phyloP scores from a whole-genome alignment of 805 yeast species.

The Jamesozyma jinghongensis region DNA sequence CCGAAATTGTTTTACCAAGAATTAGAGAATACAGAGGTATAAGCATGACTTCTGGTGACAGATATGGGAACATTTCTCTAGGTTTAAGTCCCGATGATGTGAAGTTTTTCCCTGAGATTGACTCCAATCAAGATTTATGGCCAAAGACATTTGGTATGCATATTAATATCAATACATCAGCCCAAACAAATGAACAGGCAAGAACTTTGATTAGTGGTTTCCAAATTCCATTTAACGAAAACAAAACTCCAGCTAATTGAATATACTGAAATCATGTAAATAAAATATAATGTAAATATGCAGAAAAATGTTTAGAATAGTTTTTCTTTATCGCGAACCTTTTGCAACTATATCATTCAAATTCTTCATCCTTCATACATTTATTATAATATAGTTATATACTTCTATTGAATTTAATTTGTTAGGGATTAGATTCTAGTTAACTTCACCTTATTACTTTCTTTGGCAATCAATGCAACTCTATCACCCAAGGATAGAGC shows the following conservation, averaged over 20 bases:
- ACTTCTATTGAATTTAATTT: not conserved
- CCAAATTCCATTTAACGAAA: conserved; percentile 59
- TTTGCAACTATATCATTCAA: too few species aligned
- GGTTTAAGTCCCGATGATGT: conserved; percentile 74
- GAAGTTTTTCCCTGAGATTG: conserved; percentile 86
- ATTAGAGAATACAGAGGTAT: conserved; percentile 81
- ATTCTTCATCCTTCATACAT: not conserved
- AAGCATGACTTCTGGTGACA: conserved; percentile 69
- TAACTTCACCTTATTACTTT: conserved; percentile 34
- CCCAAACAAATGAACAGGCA: conserved; percentile 86
- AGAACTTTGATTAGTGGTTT: conserved; percentile 71
- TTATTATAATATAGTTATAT: not conserved
- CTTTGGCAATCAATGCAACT: conserved; percentile 73
- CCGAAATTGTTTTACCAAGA: conserved; percentile 90
- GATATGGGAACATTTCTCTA: conserved; percentile 74
- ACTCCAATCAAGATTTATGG: conserved; percentile 82
- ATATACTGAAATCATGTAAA: not conserved
- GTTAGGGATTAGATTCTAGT: conserved; percentile 22
- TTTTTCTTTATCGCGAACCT: too few species aligned
- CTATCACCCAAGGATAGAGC: conserved; percentile 92
- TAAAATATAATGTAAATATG: not conserved
- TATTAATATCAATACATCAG: conserved; percentile 75
- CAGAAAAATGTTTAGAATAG: not conserved
- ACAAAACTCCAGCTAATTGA: not conserved
- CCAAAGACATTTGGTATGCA: conserved; percentile 81